phyloP scores from a whole-genome alignment of 129 eudicot genomes.

The Chrysanthemum lavandulifolium region DNA sequence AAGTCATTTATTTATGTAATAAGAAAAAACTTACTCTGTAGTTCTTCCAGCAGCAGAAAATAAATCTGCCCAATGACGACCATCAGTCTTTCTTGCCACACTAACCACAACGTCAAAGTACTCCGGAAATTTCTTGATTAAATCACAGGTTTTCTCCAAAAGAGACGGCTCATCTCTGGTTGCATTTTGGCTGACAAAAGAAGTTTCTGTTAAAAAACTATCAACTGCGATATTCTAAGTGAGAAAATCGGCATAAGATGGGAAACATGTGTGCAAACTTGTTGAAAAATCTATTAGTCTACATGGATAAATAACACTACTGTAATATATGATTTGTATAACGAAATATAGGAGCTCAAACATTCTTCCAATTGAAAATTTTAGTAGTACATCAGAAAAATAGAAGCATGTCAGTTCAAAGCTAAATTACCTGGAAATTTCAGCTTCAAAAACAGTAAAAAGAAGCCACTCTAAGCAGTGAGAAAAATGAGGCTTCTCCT shows the following conservation, averaged over 20 bases:
- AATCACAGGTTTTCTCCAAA: slow-evolving; percentile 90
- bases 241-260: not conserved
- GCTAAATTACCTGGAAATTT: slow-evolving; percentile 75
- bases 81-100: slow-evolving; percentile 98
- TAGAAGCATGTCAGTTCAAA: slow-evolving; percentile 3
- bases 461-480: slow-evolving; percentile 99
- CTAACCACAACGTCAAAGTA: slow-evolving; percentile 95
- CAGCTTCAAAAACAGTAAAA: slow-evolving; percentile 98
- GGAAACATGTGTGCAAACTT: slow-evolving; percentile 5
- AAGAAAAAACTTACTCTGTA: slow-evolving; percentile 65
- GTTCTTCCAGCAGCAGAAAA: slow-evolving; percentile 98
- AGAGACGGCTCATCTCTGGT: slow-evolving; percentile 57
- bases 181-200: slow-evolving; percentile 56
- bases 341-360: slow-evolving; percentile 5
- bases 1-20: too few species aligned
- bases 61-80: slow-evolving; percentile 96
- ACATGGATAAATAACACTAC: not conserved
- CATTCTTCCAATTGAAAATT: not conserved
- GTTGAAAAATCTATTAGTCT: slow-evolving; percentile 3
- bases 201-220: slow-evolving; percentile 14
- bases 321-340: slow-evolving; percentile 1
- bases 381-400: not conserved
- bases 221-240: slow-evolving; percentile 1
- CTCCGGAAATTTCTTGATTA: slow-evolving; percentile 83
- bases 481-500: slow-evolving; percentile 97